Conservation (phyloP, 2,329 filamentous ascomycete genomes). For the Claviceps africana region DNA sequence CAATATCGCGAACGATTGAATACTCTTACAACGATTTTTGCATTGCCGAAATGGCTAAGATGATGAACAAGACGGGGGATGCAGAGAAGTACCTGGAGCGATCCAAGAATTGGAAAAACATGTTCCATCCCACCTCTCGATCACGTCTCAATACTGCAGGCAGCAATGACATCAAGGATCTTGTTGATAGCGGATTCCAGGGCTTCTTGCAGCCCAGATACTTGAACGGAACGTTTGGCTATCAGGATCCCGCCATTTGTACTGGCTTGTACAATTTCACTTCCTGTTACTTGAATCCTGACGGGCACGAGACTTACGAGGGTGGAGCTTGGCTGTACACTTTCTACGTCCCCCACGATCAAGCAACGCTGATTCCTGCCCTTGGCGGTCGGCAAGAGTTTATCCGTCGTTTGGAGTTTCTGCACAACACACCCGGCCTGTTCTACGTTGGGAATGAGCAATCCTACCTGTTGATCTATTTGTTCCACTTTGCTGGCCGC, state of each 20-base stretch:
- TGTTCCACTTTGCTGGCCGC: conserved; percentile 52
- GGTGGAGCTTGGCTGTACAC: conserved; percentile 59
- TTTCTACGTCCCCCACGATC: conserved; percentile 40
- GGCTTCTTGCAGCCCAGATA: conserved; percentile 60
- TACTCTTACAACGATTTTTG: conserved; percentile 72
- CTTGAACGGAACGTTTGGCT: conserved; percentile 50
- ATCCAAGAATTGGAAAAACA: conserved; percentile 54
- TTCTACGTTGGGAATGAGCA: conserved; percentile 55
- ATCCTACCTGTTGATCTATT: conserved; percentile 35
- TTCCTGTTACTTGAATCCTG: conserved; percentile 17
- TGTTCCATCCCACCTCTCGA: conserved; percentile 32
- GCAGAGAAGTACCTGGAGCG: conserved; percentile 45
- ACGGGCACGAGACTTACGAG: conserved; percentile 44
- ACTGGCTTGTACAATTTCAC: conserved; percentile 31
- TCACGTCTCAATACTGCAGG: conserved; percentile 9
- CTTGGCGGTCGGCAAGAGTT: conserved; percentile 48
- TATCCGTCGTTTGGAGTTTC: conserved; percentile 44
- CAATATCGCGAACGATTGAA: conserved; percentile 60
- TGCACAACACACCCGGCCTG: conserved; percentile 48
- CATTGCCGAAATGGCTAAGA: conserved; percentile 47
- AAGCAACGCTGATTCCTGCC: conserved; percentile 29
- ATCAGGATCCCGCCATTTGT: conserved; percentile 42
- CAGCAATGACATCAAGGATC: background rate
- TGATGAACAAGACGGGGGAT: conserved; percentile 38
- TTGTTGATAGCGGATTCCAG: conserved; percentile 13